phyloP scores from a whole-genome alignment of 2,329 filamentous ascomycete species.

The Ceratocystiopsis brevicomis region DNA sequence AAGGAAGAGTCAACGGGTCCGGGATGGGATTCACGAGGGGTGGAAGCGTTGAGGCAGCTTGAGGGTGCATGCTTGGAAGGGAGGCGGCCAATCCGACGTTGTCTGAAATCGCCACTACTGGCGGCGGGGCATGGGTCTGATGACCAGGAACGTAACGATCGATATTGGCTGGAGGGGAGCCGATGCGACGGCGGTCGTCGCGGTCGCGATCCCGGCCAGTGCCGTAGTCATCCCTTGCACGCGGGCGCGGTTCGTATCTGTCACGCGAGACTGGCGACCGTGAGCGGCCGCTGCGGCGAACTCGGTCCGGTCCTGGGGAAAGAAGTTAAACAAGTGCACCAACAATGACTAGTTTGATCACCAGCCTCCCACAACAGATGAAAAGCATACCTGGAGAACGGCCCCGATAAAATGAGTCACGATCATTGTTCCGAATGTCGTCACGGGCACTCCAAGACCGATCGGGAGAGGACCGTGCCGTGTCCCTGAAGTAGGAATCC shows the following conservation, averaged over 20 bases:
- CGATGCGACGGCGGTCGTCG: slow-evolving; percentile 43
- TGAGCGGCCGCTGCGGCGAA: slow-evolving; percentile 41
- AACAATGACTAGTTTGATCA: background rate
- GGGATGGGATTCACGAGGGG: slow-evolving; percentile 44
- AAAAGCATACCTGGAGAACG: slow-evolving; percentile 47
- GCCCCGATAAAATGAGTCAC: slow-evolving; percentile 43
- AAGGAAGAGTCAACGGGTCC: slow-evolving; percentile 54
- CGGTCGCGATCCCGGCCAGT: slow-evolving; percentile 19
- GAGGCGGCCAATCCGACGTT: slow-evolving; percentile 48
- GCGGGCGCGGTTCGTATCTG: slow-evolving; percentile 52
- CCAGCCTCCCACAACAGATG: background rate
- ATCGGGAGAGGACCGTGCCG: slow-evolving; percentile 33
- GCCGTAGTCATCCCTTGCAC: slow-evolving; percentile 47
- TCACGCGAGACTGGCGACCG: slow-evolving; percentile 53
- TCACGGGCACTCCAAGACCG: slow-evolving; percentile 33
- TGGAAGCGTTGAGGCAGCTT: slow-evolving; percentile 21
- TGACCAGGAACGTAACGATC: slow-evolving; percentile 73
- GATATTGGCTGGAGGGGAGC: slow-evolving; percentile 50
- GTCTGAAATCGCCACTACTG: slow-evolving; percentile 40
- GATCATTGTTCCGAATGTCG: slow-evolving; percentile 34
- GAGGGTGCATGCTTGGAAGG: slow-evolving; percentile 33
- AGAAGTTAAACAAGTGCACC: background rate
- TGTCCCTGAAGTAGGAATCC: slow-evolving; percentile 39
- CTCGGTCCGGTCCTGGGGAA: slow-evolving; percentile 32
- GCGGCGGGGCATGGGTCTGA: slow-evolving; percentile 23